phyloP scores from a whole-genome alignment of 345 rosid genomes.

The Camelina neglecta region DNA sequence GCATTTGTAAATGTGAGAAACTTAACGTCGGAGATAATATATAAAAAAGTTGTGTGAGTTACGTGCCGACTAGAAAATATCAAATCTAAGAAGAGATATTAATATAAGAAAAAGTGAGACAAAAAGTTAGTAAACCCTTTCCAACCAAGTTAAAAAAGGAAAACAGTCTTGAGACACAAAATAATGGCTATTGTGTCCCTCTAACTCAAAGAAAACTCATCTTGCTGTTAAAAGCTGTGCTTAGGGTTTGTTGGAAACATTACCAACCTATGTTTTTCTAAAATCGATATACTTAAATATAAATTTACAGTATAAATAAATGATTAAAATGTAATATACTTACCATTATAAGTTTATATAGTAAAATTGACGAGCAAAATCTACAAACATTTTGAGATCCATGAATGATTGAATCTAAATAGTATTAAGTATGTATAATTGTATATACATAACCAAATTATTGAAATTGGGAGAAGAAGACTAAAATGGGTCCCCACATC shows the following conservation, averaged over 20 bases:
- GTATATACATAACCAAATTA: slow-evolving; percentile 11
- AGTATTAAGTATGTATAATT: too few relatives aligned
- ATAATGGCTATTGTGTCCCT: slow-evolving; percentile 42
- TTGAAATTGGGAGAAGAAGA: slow-evolving; percentile 15
- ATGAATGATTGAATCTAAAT: not conserved
- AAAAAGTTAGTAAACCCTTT: slow-evolving; percentile 45
- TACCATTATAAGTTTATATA: not conserved
- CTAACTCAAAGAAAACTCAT: slow-evolving; percentile 24
- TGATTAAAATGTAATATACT: not conserved
- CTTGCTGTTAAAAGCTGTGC: slow-evolving; percentile 39
- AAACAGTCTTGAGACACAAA: slow-evolving; percentile 46
- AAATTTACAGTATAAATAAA: not conserved
- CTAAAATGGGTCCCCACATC: slow-evolving; percentile 32
- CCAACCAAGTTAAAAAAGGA: slow-evolving; percentile 21
- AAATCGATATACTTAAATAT: not conserved
- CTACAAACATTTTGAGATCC: not conserved
- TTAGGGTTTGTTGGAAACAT: slow-evolving; percentile 43
- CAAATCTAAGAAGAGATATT: not conserved
- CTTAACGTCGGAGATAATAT: too few relatives aligned
- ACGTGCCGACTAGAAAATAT: not conserved
- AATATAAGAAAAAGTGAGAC: slow-evolving; percentile 8
- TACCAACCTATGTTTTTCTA: slow-evolving; percentile 29
- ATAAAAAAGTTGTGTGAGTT: not conserved
- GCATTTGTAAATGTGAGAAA: too few relatives aligned
- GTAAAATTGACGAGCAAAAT: not conserved